Evolutionary conservation across 2,329 filamentous ascomycete species (phyloP).

Genomic region (Aureobasidium sp.): DNA sequence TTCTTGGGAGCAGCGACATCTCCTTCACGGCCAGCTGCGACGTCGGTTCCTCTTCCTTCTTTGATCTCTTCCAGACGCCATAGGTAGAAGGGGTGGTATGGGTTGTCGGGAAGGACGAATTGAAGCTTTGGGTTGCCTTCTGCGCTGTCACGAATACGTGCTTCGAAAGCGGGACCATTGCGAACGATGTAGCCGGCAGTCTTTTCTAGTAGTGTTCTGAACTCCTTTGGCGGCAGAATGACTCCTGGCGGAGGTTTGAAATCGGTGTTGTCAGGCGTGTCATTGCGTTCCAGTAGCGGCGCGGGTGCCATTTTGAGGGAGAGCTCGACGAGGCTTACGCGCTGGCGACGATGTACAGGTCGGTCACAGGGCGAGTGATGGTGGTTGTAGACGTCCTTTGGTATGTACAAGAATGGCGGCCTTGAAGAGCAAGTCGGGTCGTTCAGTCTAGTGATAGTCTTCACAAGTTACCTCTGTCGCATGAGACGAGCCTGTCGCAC

Average conservation of each 20-base stretch:
- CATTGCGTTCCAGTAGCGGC: slow-evolving; percentile 22
- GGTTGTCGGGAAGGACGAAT: slow-evolving; percentile 72
- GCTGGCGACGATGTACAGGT: not conserved
- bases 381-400: too few relatives aligned
- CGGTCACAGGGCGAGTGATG: not conserved
- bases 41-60: slow-evolving; percentile 70
- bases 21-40: slow-evolving; percentile 66
- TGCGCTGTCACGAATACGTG: slow-evolving; percentile 79
- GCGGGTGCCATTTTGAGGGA: slow-evolving; percentile 24
- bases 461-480: not conserved
- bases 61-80: slow-evolving; percentile 86
- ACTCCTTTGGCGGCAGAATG: slow-evolving; percentile 77
- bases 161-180: slow-evolving; percentile 62
- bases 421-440: not conserved
- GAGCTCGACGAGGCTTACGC: not conserved
- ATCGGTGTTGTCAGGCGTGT: slow-evolving; percentile 45
- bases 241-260: slow-evolving; percentile 75
- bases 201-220: slow-evolving; percentile 82
- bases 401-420: not conserved
- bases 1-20: slow-evolving; percentile 56
- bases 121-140: slow-evolving; percentile 81
- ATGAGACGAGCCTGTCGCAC: not conserved
- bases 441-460: not conserved
- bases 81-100: slow-evolving; percentile 81
- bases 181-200: slow-evolving; percentile 84